Base-by-base conservation (phyloP, 768 basidiomycete species). In the Lactarius evosmus region DNA sequence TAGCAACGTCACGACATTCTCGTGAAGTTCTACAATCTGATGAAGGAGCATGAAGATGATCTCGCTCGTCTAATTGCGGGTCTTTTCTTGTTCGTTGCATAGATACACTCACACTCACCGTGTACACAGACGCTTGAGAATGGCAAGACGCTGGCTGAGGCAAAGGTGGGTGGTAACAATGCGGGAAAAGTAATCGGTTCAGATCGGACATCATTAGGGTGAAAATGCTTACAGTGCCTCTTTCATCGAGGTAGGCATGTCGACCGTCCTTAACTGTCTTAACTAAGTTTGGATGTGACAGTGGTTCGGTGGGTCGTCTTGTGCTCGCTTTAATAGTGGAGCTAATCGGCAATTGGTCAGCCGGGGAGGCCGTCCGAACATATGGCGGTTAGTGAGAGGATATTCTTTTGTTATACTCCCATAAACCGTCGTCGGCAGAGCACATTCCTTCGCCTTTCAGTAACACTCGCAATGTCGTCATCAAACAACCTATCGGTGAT, bases 401-500 rank as follows among this genome's bases (percentile, higher is more conserved):
- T 22, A 33, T 27, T 17, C 27, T 53, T 53, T 22, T 19, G 17
- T 33, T 25, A 30, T 38, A 53, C 40, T 1, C 40, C 36, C 19
- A 55, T 22, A 53, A 25, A 7, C 52, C 12, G 34, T 51, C 36
- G n/a, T 19, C 29, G 33, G 41, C 70, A 92, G 91, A 95, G 74
- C 85, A 89, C 16, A 86, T 98, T 54, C 96, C 97, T 1, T 89
- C 88, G 7, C 73, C 89, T 2, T 73, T 87, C 34, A 77, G 85
- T 2, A 82, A 83, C 56, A 75, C 86, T 7, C 88, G 96, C 55
- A 95, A 95, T 72, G 75, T 98, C 32, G 89, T 92, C 8, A 88
- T 98, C 69, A 96, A 96, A 76, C 97, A 99, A 72, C 96, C 96
- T 17, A 76, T 92, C 65, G 92, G 91, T 87, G 71, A 66, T 82